These are phyloP conservation scores for Diaporthe citri DNA, from an alignment of 2,329 filamentous ascomycete genomes.

Conservation along the genomic window DNA sequence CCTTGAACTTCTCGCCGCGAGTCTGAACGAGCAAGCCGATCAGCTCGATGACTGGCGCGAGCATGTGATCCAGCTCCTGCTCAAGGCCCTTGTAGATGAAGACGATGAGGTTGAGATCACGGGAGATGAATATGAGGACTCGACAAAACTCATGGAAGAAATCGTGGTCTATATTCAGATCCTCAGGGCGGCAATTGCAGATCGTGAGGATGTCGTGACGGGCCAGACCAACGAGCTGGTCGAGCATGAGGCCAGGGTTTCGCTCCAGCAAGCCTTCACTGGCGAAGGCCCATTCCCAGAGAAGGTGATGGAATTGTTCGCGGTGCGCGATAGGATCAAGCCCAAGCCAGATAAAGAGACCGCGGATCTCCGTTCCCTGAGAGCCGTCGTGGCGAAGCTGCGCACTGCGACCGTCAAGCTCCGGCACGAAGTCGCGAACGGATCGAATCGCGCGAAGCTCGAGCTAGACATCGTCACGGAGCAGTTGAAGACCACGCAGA, in stretches of 20 bases:
- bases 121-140: constrained; percentile 91
- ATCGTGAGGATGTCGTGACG: constrained; percentile 81
- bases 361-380: constrained; percentile 71
- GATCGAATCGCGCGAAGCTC: constrained; percentile 66
- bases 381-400: constrained; percentile 77
- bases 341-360: constrained; percentile 47
- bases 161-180: constrained; percentile 88
- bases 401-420: constrained; percentile 72
- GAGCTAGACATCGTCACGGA: constrained; percentile 76
- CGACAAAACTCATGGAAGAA: constrained; percentile 88
- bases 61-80: constrained; percentile 77
- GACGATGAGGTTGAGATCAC: constrained; percentile 77
- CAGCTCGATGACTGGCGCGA: constrained; percentile 82
- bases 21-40: constrained; percentile 79
- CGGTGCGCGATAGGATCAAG: constrained; percentile 60
- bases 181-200: constrained; percentile 80
- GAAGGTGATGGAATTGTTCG: constrained; percentile 65
- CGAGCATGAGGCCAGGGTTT: constrained; percentile 76
- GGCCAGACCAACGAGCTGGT: constrained; percentile 83
- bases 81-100: constrained; percentile 84
- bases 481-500: constrained; percentile 73
- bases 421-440: constrained; percentile 67
- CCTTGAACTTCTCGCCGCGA: constrained; percentile 73
- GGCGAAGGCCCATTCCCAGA: constrained; percentile 80
- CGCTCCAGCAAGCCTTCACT: constrained; percentile 70